Percentiles rank a stretch among this genome's conserved stretches.
Conservation (phyloP, 331 rosid genomes). For the Cydonia oblonga region DNA sequence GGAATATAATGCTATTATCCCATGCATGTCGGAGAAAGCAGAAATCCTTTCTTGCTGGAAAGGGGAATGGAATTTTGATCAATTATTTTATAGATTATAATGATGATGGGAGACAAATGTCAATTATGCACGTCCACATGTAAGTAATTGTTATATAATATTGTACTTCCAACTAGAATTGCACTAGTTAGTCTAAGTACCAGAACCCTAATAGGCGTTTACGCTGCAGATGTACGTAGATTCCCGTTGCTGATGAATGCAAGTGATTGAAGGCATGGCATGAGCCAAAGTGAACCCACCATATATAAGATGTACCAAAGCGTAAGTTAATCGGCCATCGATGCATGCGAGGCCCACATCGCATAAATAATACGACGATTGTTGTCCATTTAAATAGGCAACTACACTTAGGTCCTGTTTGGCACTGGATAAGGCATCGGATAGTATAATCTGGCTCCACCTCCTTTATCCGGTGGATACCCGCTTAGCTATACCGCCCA, state of each 20-base stretch:
- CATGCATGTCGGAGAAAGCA: slow-evolving; percentile 2
- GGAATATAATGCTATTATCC: not conserved
- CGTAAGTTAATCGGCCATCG: not conserved
- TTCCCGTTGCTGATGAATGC: not conserved
- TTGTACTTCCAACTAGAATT: not conserved
- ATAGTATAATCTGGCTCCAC: too few relatives aligned
- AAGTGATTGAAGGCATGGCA: not conserved
- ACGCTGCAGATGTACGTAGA: not conserved
- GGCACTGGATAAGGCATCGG: too few relatives aligned
- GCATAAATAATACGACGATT: not conserved
- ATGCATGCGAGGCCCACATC: not conserved
- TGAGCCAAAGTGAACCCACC: not conserved
- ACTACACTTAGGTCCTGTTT: too few relatives aligned
- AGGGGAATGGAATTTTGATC: not conserved
- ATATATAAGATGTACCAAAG: not conserved
- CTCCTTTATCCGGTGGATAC: too few relatives aligned
- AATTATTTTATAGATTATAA: not conserved
- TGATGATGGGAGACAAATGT: not conserved
- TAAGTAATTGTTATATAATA: not conserved
- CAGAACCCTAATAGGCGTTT: not conserved
- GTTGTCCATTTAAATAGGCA: too few relatives aligned
- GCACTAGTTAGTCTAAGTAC: not conserved
- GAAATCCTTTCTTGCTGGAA: slow-evolving; percentile 8
- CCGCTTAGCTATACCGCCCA: too few relatives aligned
- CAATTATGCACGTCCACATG: not conserved